Evolutionary conservation across 177 flowering plant genomes (phyloP).

Genomic region (Vitis hybrid): DNA sequence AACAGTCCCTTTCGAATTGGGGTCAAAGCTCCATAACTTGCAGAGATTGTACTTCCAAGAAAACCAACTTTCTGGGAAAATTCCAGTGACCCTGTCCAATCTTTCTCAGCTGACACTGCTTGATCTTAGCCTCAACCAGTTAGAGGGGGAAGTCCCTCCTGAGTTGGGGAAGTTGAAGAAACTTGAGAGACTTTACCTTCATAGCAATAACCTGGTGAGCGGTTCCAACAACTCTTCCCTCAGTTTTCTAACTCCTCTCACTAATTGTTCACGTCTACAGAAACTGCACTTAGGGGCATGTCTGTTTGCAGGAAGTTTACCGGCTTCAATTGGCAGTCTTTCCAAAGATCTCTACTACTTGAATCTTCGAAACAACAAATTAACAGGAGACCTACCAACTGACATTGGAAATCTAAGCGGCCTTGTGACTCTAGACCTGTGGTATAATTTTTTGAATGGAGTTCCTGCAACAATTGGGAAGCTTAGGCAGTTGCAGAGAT

Average conservation of each 20-base stretch:
- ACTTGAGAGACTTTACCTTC: conserved; percentile 2
- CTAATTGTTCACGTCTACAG: conserved; percentile 9
- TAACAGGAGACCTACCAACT: conserved; percentile 5
- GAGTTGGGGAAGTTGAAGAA: conserved; percentile 5
- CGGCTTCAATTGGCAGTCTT: conserved; percentile 1
- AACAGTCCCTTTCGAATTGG: conserved; percentile 11
- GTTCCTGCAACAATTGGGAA: not conserved
- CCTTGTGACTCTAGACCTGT: not conserved
- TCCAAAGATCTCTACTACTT: conserved; percentile 8
- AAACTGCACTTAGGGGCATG: conserved; percentile 9
- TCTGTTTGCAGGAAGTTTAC: conserved; percentile 10
- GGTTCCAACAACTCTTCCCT: conserved; percentile 3
- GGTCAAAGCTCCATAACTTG: conserved; percentile 11
- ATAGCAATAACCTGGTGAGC: not conserved
- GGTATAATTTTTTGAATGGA: not conserved
- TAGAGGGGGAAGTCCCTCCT: conserved; percentile 2
- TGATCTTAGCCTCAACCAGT: not conserved
- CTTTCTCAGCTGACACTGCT: conserved; percentile 11
- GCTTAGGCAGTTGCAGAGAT: conserved; percentile 6
- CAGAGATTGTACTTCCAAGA: conserved; percentile 1
- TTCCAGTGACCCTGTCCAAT: conserved; percentile 11
- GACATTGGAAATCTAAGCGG: conserved; percentile 10
- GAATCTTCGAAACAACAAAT: conserved; percentile 1
- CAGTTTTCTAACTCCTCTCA: conserved; percentile 8
- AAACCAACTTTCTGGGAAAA: conserved; percentile 9